Evolutionary conservation across 495 filamentous ascomycete species (phyloP), one percentile per base, ranked within the genome.

Genomic region (Aspergillus taichungensis): DNA sequence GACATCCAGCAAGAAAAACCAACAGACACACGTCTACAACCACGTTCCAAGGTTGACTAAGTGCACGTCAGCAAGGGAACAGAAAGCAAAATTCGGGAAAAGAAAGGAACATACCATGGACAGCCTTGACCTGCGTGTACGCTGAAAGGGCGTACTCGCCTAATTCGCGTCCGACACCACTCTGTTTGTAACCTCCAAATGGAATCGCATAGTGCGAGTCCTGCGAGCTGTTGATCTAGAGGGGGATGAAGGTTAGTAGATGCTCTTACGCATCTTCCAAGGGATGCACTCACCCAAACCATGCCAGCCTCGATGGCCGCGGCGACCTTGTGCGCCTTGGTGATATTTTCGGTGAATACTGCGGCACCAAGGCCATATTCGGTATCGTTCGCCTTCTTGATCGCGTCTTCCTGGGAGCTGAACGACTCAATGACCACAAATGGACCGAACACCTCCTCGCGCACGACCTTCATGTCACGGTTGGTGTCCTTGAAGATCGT

Each of bases 361-460:
- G 86, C 88, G 49, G 86, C 77, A 39, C 87, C 88, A 42, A 89
- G 74, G 56, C 65, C 65, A 68, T 88, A 94, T 40, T 65, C 77
- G 52, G 82, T 83, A 59, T 78, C 68, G 71, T 94, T 92, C 50
- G 75, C 88, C 35, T 82, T 54, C 18, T 68, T 57, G 65, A 94
- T 77, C 43, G 75, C 81, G 30, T 94, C 88, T 10, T 82, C 84
- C 59, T 84, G 77, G 46, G 71, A 78, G 59, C 75, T 77, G 73
- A 94, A 88, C 65, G 90, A 91, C 62, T 83, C 74, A 51, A 94
- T 84, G 37, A 83, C 79, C 66, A 82, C 85, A 37, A 94, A 88
- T 34, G 88, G 88, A 50, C 88, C 88, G 62, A 94, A 94, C 61
- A 94, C 90, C 66, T 94, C 88, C 62, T 94, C 88, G 68, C 85